These are phyloP conservation scores for Ophiostoma tasmaniense DNA, from an alignment of 2,329 filamentous ascomycete species.

Conservation along the genomic window DNA sequence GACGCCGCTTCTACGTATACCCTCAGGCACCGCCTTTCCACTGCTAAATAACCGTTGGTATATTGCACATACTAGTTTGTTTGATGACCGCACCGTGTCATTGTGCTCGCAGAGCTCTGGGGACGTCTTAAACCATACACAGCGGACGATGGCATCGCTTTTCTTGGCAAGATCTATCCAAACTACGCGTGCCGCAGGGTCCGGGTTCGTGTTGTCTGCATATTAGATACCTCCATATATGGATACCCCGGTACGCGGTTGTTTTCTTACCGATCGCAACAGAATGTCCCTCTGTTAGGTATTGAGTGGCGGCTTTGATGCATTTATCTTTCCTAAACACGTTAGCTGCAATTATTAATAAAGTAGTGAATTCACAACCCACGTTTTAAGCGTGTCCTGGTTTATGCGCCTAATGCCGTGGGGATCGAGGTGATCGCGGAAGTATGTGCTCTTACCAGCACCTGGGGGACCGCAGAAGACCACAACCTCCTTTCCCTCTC, in stretches of 20 bases:
- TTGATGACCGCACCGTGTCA: slow-evolving; percentile 69
- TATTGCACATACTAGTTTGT: background rate
- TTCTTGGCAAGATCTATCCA: slow-evolving; percentile 71
- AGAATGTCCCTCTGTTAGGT: slow-evolving; percentile 55
- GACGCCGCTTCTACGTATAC: background rate
- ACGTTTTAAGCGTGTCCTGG: slow-evolving; percentile 76
- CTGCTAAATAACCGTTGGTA: background rate
- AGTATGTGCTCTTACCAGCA: slow-evolving; percentile 88
- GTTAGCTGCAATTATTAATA: background rate
- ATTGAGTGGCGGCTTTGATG: slow-evolving; percentile 61
- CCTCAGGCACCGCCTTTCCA: too few relatives aligned
- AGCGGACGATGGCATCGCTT: slow-evolving; percentile 66
- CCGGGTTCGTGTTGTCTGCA: slow-evolving; percentile 94
- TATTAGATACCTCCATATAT: background rate
- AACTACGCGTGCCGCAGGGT: slow-evolving; percentile 63
- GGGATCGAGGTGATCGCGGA: slow-evolving; percentile 66
- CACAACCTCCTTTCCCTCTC: slow-evolving; percentile 62
- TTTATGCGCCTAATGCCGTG: slow-evolving; percentile 79
- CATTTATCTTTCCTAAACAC: slow-evolving; percentile 47
- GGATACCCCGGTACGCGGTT: background rate
- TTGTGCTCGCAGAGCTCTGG: slow-evolving; percentile 73
- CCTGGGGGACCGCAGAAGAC: slow-evolving; percentile 84
- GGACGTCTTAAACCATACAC: slow-evolving; percentile 73
- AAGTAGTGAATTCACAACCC: slow-evolving; percentile 9
- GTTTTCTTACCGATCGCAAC: slow-evolving; percentile 59